These are phyloP conservation scores for Alternaria sp. DNA, from an alignment of 2,329 filamentous ascomycete genomes.

Conservation along the genomic window DNA sequence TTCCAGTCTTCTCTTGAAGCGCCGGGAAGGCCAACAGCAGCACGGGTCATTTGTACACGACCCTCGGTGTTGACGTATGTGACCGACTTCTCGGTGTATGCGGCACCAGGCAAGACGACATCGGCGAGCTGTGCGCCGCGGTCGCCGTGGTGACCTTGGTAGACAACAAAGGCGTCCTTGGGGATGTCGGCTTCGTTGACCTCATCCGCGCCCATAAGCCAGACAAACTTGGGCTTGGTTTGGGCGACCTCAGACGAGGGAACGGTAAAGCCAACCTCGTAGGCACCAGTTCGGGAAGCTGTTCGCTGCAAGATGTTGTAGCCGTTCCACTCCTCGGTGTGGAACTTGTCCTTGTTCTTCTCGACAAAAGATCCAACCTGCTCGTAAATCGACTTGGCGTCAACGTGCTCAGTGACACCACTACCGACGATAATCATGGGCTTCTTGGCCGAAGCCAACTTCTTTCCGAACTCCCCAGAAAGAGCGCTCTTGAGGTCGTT, in stretches of 20 bases:
- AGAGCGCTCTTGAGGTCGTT: slow-evolving; percentile 84
- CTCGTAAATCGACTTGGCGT: slow-evolving; percentile 94
- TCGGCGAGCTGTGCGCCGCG: slow-evolving; percentile 91
- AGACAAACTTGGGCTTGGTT: slow-evolving; percentile 91
- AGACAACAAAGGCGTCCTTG: slow-evolving; percentile 94
- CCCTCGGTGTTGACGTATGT: slow-evolving; percentile 99
- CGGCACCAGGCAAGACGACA: slow-evolving; percentile 88
- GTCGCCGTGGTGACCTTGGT: slow-evolving; percentile 98
- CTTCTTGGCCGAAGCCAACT: slow-evolving; percentile 82
- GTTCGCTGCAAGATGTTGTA: slow-evolving; percentile 96
- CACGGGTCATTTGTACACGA: slow-evolving; percentile 90
- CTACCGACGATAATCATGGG: slow-evolving; percentile 98
- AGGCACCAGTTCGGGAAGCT: slow-evolving; percentile 90
- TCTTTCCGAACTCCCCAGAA: slow-evolving; percentile 88
- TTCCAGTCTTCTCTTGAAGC: slow-evolving; percentile 98
- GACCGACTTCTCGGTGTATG: slow-evolving; percentile 95
- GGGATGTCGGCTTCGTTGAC: slow-evolving; percentile 84
- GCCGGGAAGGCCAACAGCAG: slow-evolving; percentile 86
- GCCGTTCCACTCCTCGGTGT: slow-evolving; percentile 91
- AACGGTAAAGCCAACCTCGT: slow-evolving; percentile 92
- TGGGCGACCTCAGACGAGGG: slow-evolving; percentile 81
- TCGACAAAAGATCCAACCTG: slow-evolving; percentile 88
- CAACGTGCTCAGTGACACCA: slow-evolving; percentile 85
- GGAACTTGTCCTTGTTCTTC: slow-evolving; percentile 88
- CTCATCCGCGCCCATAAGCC: slow-evolving; percentile 96